Evolutionary conservation across 257 asterid species (phyloP).

Genomic region (Echites panduratus): DNA sequence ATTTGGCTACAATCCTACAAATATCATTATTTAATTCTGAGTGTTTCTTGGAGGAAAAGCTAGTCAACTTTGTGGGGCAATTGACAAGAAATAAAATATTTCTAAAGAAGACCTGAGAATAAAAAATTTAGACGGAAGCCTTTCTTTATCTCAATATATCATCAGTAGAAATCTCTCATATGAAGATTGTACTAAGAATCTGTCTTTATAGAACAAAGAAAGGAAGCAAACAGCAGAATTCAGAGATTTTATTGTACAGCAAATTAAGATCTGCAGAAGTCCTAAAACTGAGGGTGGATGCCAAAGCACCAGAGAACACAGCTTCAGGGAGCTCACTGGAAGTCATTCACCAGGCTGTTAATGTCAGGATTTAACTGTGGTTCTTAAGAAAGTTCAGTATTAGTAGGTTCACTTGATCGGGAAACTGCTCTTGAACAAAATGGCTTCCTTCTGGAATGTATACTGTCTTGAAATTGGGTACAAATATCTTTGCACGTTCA

Average conservation of each 20-base stretch:
- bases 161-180: not conserved
- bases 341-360: not conserved
- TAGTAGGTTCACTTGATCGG: slow-evolving; percentile 42
- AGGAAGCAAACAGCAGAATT: not conserved
- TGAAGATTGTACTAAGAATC: not conserved
- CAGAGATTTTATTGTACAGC: not conserved
- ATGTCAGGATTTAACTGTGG: slow-evolving; percentile 14
- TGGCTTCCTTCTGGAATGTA: slow-evolving; percentile 57
- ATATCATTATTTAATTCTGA: not conserved
- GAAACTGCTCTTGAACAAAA: slow-evolving; percentile 70
- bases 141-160: not conserved
- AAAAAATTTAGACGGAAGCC: not conserved
- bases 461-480: slow-evolving; percentile 46
- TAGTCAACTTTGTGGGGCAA: not conserved
- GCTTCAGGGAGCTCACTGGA: not conserved
- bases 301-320: not conserved
- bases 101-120: not conserved
- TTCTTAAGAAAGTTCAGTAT: slow-evolving; percentile 40
- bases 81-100: not conserved
- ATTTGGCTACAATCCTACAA: not conserved
- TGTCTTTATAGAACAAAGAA: not conserved
- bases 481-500: slow-evolving; percentile 36
- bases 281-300: not conserved
- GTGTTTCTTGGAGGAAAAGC: not conserved
- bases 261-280: not conserved